A percentile compares a stretch with the other conserved stretches of the same genome.
These are phyloP conservation scores for Ophiocordyceps robertsii DNA, from an alignment of 2,329 filamentous ascomycete genomes.

Conservation along the genomic window DNA sequence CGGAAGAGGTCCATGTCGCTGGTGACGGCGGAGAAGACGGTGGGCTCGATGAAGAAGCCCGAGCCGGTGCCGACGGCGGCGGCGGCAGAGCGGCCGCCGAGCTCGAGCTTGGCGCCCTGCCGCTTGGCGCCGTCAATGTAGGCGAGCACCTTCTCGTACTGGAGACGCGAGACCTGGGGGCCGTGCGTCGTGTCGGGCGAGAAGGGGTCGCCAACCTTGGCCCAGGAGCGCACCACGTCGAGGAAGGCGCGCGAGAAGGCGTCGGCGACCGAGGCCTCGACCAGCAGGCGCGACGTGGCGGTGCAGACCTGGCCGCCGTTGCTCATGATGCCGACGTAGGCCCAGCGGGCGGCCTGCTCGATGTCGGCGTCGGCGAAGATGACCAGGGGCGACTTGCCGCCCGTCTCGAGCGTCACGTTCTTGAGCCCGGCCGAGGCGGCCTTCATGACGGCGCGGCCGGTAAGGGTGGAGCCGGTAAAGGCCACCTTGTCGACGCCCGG, in stretches of 20 bases:
- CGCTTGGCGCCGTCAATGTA: conserved; percentile 58
- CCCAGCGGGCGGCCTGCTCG: conserved; percentile 52
- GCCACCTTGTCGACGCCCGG: conserved; percentile 61
- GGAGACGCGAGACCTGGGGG: conserved; percentile 57
- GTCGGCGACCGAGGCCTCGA: conserved; percentile 47
- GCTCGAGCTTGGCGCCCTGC: conserved; percentile 54
- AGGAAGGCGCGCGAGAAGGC: conserved; percentile 52
- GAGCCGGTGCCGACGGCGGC: conserved; percentile 18
- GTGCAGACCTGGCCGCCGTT: conserved; percentile 55
- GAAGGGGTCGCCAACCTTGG: conserved; percentile 59
- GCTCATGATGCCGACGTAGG: conserved; percentile 36
- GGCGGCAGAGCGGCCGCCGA: conserved; percentile 41
- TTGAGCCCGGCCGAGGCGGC: conserved; percentile 52
- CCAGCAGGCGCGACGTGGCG: conserved; percentile 49
- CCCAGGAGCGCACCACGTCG: conserved; percentile 41
- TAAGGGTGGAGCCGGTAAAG: conserved; percentile 64
- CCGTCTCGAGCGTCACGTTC: conserved; percentile 54
- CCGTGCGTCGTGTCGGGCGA: conserved; percentile 58
- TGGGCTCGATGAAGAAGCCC: conserved; percentile 33
- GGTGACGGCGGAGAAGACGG: conserved; percentile 28
- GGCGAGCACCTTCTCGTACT: conserved; percentile 56
- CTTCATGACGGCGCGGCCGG: conserved; percentile 65
- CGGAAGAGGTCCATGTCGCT: conserved; percentile 28
- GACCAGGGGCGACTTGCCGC: conserved; percentile 51
- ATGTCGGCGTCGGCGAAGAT: conserved; percentile 54